These are phyloP conservation scores for Simplicillium sp. DNA, from an alignment of 2,329 filamentous ascomycete genomes.

Conservation along the genomic window DNA sequence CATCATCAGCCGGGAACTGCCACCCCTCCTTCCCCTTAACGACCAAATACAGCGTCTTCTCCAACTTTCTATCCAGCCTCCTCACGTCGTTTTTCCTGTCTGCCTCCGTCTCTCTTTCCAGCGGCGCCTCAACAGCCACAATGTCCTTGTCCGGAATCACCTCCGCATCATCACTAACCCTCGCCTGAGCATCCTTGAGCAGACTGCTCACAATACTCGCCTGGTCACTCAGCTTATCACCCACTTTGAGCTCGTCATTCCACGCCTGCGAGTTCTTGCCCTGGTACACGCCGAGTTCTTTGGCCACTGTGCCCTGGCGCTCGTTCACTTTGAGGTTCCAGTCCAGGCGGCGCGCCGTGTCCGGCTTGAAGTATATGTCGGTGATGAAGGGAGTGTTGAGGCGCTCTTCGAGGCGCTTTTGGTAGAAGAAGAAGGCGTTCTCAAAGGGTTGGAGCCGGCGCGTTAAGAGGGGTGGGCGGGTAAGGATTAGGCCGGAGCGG, in stretches of 20 bases:
- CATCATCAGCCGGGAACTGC: conserved; percentile 68
- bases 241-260: conserved; percentile 84
- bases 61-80: conserved; percentile 71
- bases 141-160: conserved; percentile 47
- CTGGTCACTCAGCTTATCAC: conserved; percentile 56
- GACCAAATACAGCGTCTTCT: conserved; percentile 78
- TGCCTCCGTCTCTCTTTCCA: conserved; percentile 64
- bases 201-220: conserved; percentile 58
- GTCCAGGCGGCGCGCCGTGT: conserved; percentile 74
- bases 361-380: conserved; percentile 91
- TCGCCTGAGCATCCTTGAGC: conserved; percentile 63
- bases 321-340: conserved; percentile 81
- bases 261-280: conserved; percentile 62
- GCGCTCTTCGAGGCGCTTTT: conserved; percentile 92
- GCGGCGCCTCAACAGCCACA: conserved; percentile 60
- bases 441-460: conserved; percentile 80
- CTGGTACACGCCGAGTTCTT: conserved; percentile 80
- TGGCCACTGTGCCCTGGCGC: conserved; percentile 62
- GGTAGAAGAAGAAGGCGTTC: conserved; percentile 90
- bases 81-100: conserved; percentile 65
- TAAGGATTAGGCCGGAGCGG: conserved; percentile 67
- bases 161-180: conserved; percentile 52
- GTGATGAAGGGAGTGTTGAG: conserved; percentile 78
- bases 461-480: conserved; percentile 80
- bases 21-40: conserved; percentile 70